Evolutionary conservation across 345 rosid genomes (phyloP), one percentile per base, ranked within the genome.

Genomic region (Pelargonium nanum): DNA sequence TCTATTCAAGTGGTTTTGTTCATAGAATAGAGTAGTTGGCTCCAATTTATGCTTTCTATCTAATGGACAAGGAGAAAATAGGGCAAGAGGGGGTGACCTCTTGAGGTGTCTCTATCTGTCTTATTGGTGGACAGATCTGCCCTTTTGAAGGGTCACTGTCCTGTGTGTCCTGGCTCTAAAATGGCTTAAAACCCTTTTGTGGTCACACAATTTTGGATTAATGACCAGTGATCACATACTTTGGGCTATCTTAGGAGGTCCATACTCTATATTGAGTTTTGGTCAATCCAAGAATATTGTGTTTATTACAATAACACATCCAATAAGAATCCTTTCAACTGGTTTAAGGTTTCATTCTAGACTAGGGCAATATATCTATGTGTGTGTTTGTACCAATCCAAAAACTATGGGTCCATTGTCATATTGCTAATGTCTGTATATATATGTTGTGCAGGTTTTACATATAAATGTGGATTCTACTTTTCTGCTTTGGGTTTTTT

Each of bases 81-180:
- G 57, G 53, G 52, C 17, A 24, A 40, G 69, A 32, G 45, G 60
- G 25, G 59, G 62, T 65, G 61, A 61, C 48, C 74, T 75, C 72
- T 74, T 73, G 83, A 76, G 73, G 74, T 60, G 83, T 80, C 86
- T 58, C 57, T 68, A 20, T 84, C 85, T 63, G 53, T 54, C 63
- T 63, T 63, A 23, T 60, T 60, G 72, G 63, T 57, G 62, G 61
- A 53, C 56, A 58, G 68, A 30, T 30, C 66, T 73, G 71, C 72
- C 78, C 76, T 55, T 59, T 61, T 30, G 84, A 84, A 69, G 73
- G 65, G 80, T 78, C 89, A 70, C 72, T 60, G 40, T 84, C 81
- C 52, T 44, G 30, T 62, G 32, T 55, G 59, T 52, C 55, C 24
- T 51, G 69, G 17, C 57, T 30, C 59, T 61, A 24, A 66, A 58